A percentile compares a stretch with the other conserved stretches of the same genome.
These are phyloP conservation scores for Blastomyces emzantsi DNA, from an alignment of 2,329 filamentous ascomycete species.

Conservation along the genomic window DNA sequence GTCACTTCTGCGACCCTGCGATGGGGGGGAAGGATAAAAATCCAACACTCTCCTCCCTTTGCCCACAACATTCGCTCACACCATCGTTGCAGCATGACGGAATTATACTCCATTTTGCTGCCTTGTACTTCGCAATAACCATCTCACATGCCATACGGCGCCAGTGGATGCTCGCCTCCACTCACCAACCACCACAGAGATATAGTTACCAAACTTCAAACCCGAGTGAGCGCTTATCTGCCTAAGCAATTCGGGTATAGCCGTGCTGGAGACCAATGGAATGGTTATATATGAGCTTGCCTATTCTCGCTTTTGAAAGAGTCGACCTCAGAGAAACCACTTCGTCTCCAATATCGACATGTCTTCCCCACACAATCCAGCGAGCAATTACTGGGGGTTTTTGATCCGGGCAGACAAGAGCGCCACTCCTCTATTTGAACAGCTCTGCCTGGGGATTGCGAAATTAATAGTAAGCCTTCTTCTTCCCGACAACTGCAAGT, in stretches of 20 bases:
- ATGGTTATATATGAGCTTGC: slow-evolving; percentile 3
- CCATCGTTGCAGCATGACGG: neutral
- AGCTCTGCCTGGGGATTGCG: slow-evolving; percentile 59
- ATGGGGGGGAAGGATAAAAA: neutral
- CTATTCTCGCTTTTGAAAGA: neutral
- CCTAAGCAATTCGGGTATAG: slow-evolving; percentile 1
- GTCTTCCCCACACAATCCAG: slow-evolving; percentile 19
- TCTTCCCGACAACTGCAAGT: slow-evolving; percentile 12
- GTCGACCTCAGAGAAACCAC: neutral
- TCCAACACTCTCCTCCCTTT: neutral
- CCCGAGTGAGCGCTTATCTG: neutral
- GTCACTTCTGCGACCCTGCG: slow-evolving; percentile 1
- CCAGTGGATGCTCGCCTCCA: neutral
- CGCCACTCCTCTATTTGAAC: slow-evolving; percentile 57
- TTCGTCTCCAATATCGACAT: neutral
- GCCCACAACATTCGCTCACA: neutral
- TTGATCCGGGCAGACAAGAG: slow-evolving; percentile 61
- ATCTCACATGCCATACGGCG: neutral
- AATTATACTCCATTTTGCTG: neutral
- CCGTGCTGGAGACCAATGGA: slow-evolving; percentile 2
- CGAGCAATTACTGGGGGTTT: slow-evolving; percentile 45
- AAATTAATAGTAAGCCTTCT: slow-evolving; percentile 55
- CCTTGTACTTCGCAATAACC: neutral
- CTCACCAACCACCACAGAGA: neutral
- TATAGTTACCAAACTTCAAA: neutral